phyloP scores from a whole-genome alignment of 805 yeast genomes.

The Candida namnaoensis region DNA sequence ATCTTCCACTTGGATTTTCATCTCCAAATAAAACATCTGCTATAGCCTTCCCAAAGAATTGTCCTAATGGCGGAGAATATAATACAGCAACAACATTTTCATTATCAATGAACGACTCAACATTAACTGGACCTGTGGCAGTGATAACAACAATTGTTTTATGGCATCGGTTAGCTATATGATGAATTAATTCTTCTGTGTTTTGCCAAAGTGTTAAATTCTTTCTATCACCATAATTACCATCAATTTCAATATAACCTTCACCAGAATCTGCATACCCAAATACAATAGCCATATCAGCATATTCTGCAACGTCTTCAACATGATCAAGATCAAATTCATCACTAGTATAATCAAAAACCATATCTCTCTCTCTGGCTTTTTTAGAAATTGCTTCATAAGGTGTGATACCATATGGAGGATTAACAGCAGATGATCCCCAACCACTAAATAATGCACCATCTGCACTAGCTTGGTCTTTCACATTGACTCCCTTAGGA shows the following conservation, averaged over 20 bases:
- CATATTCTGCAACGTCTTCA: conserved; percentile 35
- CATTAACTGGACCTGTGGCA: conserved; percentile 50
- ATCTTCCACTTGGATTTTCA: conserved; percentile 51
- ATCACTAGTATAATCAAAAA: conserved; percentile 34
- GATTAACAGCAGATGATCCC: conserved; percentile 55
- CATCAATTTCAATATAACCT: conserved; percentile 48
- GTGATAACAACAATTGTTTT: conserved; percentile 54
- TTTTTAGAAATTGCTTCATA: conserved; percentile 41
- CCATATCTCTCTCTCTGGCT: conserved; percentile 37
- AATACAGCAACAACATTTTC: conserved; percentile 52
- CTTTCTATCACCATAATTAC: conserved; percentile 49
- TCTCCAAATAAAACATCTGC: conserved; percentile 55
- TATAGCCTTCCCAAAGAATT: conserved; percentile 44
- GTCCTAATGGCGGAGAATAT: conserved; percentile 50
- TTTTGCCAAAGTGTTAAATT: conserved; percentile 47
- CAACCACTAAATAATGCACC: conserved; percentile 54
- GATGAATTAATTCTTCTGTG: conserved; percentile 44
- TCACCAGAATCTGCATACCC: conserved; percentile 51
- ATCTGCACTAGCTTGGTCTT: conserved; percentile 40
- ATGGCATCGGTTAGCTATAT: conserved; percentile 37
- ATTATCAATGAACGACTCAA: conserved; percentile 47
- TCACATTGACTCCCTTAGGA: conserved; percentile 43
- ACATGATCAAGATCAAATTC: conserved; percentile 36
- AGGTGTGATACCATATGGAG: conserved; percentile 51
- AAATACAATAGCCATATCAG: conserved; percentile 46